Conservation (phyloP, 441 rosid genomes). For the Breynia disticha region DNA sequence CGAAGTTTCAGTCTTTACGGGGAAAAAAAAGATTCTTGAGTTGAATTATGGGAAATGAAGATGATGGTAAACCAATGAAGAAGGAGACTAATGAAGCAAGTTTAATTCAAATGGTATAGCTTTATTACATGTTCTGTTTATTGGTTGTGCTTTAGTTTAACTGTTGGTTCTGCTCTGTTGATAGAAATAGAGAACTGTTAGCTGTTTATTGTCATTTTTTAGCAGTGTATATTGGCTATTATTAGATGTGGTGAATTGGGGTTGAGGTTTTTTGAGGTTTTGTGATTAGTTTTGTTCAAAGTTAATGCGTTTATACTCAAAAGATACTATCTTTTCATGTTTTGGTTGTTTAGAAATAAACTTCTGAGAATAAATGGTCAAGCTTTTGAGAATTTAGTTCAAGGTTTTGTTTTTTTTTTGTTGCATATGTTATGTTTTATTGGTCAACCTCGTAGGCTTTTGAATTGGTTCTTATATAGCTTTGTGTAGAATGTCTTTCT, state of each 20-base stretch:
- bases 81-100: constrained; percentile 15
- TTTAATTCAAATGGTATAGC: constrained; percentile 24
- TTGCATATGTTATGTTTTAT: neutral
- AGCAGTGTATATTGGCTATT: neutral
- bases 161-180: neutral
- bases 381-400: neutral
- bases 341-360: neutral
- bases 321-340: neutral
- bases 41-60: constrained; percentile 30
- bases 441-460: too few species aligned
- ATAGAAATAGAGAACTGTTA: neutral
- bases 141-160: neutral
- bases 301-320: too few species aligned
- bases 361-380: neutral
- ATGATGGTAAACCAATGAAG: constrained; percentile 7
- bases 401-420: neutral
- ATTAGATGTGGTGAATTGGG: neutral
- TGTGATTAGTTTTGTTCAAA: neutral
- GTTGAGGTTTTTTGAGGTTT: neutral
- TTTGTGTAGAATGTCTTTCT: too few species aligned
- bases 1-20: too few species aligned
- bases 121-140: neutral
- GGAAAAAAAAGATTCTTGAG: neutral
- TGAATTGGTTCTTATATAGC: too few species aligned
- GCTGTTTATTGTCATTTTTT: neutral